These are phyloP conservation scores for Suillus sp. DNA, from an alignment of 768 basidiomycete species.

Conservation along the genomic window DNA sequence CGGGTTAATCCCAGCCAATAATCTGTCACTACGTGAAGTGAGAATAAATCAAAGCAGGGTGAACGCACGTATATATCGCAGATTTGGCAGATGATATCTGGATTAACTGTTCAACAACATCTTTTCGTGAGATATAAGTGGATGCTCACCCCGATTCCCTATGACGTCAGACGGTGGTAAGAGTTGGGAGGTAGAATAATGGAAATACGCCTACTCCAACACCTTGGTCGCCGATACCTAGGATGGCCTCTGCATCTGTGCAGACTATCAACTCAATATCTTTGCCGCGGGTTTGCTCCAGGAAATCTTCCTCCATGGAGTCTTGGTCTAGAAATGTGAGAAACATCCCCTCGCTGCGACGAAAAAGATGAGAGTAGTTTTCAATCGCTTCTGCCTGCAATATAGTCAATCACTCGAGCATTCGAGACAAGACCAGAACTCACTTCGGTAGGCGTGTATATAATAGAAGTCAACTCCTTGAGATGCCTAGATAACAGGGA, in stretches of 20 bases:
- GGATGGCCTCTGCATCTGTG: slow-evolving; percentile 83
- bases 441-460: slow-evolving; percentile 84
- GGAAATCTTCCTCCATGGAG: slow-evolving; percentile 74
- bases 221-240: slow-evolving; percentile 77
- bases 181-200: slow-evolving; percentile 26
- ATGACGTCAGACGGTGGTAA: slow-evolving; percentile 5
- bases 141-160: slow-evolving; percentile 54
- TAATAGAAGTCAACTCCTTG: slow-evolving; percentile 60
- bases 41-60: not conserved
- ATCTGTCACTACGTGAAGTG: slow-evolving; percentile 34
- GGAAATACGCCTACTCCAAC: slow-evolving; percentile 53
- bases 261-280: slow-evolving; percentile 80
- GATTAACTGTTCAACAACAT: slow-evolving; percentile 1
- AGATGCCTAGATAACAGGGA: slow-evolving; percentile 59
- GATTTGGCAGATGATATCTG: slow-evolving; percentile 81
- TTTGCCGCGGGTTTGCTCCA: slow-evolving; percentile 62
- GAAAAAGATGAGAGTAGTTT: slow-evolving; percentile 82
- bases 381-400: slow-evolving; percentile 76
- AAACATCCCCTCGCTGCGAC: slow-evolving; percentile 77
- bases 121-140: not conserved
- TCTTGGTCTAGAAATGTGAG: slow-evolving; percentile 62
- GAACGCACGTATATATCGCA: slow-evolving; percentile 67
- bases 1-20: slow-evolving; percentile 70
- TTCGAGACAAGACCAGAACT: slow-evolving; percentile 18
- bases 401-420: slow-evolving; percentile 1